Conservation (phyloP, 2,329 filamentous ascomycete species). For the Annulohypoxylon truncatum region DNA sequence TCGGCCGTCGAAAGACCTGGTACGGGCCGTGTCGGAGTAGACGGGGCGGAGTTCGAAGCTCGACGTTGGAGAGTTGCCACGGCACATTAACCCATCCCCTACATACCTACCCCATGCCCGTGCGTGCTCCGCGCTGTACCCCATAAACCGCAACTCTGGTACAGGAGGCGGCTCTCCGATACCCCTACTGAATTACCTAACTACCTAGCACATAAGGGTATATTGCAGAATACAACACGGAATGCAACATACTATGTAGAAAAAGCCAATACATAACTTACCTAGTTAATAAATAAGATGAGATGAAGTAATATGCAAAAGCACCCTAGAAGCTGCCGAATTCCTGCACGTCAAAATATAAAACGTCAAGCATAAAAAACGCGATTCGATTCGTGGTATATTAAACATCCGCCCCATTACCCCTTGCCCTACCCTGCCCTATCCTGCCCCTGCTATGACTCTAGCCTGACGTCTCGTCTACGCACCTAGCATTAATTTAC, state of each 20-base stretch:
- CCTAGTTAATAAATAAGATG: not conserved
- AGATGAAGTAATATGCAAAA: not conserved
- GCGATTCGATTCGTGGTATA: constrained; percentile 1
- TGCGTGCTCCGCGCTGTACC: not conserved
- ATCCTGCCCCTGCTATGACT: not conserved
- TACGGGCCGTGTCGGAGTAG: constrained; percentile 3
- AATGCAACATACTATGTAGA: not conserved
- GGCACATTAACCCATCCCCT: not conserved
- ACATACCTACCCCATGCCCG: not conserved
- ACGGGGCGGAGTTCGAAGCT: not conserved
- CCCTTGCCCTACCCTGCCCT: not conserved
- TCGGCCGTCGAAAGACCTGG: not conserved
- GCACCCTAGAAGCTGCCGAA: not conserved
- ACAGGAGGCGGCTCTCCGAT: not conserved
- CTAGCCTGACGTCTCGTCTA: not conserved
- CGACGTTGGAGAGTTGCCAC: not conserved
- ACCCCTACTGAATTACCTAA: not conserved
- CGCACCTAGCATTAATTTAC: not conserved
- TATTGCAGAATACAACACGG: not conserved
- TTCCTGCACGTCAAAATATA: not conserved
- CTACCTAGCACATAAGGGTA: not conserved
- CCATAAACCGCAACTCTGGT: not conserved
- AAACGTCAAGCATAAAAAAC: not conserved
- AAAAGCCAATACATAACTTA: not conserved
- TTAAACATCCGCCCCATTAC: not conserved